Conservation (phyloP, 2,329 filamentous ascomycete genomes). For the Trichoderma sp. region DNA sequence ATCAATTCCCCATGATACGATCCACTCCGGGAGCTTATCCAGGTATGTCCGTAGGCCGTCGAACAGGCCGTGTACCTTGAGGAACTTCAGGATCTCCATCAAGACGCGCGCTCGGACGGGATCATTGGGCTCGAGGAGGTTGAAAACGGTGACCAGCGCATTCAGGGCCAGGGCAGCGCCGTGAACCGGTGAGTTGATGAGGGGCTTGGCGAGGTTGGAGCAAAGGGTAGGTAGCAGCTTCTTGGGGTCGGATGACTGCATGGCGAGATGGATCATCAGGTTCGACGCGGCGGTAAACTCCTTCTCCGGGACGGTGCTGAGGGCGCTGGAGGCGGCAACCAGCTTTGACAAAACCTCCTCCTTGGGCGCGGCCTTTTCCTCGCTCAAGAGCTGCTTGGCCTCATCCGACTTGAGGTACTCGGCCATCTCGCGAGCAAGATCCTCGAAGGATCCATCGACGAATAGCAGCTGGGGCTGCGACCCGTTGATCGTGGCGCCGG, state of each 20-base stretch:
- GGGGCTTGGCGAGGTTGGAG: conserved; percentile 82
- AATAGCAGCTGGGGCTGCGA: conserved; percentile 64
- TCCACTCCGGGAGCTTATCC: conserved; percentile 79
- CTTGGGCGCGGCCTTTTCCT: conserved; percentile 66
- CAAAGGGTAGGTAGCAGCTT: conserved; percentile 87
- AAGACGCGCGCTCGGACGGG: conserved; percentile 88
- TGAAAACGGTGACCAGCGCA: conserved; percentile 94
- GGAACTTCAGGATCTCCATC: conserved; percentile 80
- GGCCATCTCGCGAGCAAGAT: conserved; percentile 91
- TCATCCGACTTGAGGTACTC: conserved; percentile 86
- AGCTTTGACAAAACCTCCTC: conserved; percentile 89
- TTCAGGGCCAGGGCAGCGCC: conserved; percentile 84
- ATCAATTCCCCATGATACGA: conserved; percentile 78
- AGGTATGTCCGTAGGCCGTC: conserved; percentile 83
- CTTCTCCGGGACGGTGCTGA: conserved; percentile 90
- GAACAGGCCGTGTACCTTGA: conserved; percentile 74
- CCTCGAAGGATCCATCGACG: conserved; percentile 90
- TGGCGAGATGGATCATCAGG: conserved; percentile 88
- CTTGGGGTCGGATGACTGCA: conserved; percentile 81
- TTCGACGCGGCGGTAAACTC: conserved; percentile 97
- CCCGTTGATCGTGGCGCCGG: conserved; percentile 44
- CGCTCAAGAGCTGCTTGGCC: conserved; percentile 72
- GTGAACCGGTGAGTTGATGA: conserved; percentile 82
- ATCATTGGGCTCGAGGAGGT: conserved; percentile 76
- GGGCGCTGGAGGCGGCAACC: conserved; percentile 72